Base-by-base conservation (phyloP, 805 yeast genomes). In the Barnettozyma pratensis region DNA sequence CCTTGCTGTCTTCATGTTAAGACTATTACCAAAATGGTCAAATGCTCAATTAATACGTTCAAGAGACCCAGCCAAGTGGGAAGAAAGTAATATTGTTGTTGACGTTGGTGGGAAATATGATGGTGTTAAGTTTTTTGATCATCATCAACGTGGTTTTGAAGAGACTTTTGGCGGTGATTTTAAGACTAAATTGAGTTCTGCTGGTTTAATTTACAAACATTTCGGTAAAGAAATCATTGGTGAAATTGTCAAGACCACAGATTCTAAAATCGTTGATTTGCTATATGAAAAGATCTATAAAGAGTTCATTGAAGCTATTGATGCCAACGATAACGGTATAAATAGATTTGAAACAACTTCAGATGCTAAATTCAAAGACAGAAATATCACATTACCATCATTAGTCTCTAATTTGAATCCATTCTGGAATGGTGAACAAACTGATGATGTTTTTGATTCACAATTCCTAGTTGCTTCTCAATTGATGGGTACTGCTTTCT, bases 321-420 rank as follows among this genome's bases (percentile, higher is more conserved):
- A 91, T 68, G 99, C 97, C 48, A 88, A 91, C 62, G 99, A 94
- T 66, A 94, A 94, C 62, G 99, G 99, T 61, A 79, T 92, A 54
- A 76, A 77, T 63, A 83, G 86, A 58, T 87, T 81, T 60, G 78
- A 76, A 5, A 72, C 71, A 28, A 78, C 59, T 5, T 54, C 63
- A 19, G 71, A 73, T 53, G 83, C 87, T 42, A 76, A 73, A 53
- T 94, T 88, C 72, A 77, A 77, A 55, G 90, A 85, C 60, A 77
- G 77, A 56, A 80, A 82, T 57, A 83, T 89, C 66, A 76, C 88
- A 14, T 74, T 94, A 46, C 92, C 96, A 7, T 75, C 90, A 1
- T 69, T 90, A 39, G 87, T 94, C 11, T 71, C 92, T 10, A 77
- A 81, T 52, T 73, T 92, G 64, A 91, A 91, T 64, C 98, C 99